Conservation (phyloP, 176 grass and related monocot species). For the Leersia perrieri region DNA sequence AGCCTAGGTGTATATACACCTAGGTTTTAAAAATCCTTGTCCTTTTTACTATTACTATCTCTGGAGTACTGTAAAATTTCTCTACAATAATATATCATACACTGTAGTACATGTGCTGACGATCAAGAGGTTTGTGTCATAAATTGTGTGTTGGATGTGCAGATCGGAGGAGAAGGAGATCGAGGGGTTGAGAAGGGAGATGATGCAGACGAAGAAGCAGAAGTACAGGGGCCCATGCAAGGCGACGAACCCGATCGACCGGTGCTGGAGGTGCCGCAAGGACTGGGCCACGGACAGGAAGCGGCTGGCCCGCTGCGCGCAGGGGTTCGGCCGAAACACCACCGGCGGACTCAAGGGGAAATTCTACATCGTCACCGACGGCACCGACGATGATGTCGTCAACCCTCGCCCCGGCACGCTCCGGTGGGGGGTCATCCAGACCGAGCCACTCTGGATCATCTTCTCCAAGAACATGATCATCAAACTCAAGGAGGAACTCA, state of each 20-base stretch:
- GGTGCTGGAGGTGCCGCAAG: conserved; percentile 78
- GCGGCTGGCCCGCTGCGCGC: conserved; percentile 63
- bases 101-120: too few species aligned
- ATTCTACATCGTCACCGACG: conserved; percentile 73
- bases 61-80: too few species aligned
- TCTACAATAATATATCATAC: too few species aligned
- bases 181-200: conserved; percentile 31
- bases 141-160: background rate
- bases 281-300: conserved; percentile 69
- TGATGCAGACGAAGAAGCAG: conserved; percentile 36
- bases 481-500: conserved; percentile 71
- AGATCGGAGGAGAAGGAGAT: conserved; percentile 27
- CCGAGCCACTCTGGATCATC: conserved; percentile 69
- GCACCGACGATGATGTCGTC: conserved; percentile 54
- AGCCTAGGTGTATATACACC: too few species aligned
- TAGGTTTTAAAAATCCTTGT: too few species aligned
- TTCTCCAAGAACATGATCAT: conserved; percentile 75
- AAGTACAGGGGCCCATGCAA: conserved; percentile 37
- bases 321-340: conserved; percentile 67
- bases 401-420: conserved; percentile 63
- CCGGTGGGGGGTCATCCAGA: conserved; percentile 69
- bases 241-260: conserved; percentile 92
- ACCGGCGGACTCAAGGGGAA: conserved; percentile 61
- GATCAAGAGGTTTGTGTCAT: too few species aligned
- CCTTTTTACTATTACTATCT: too few species aligned